Base-by-base conservation (phyloP, 2,329 filamentous ascomycete genomes). In the Trichophyton mentagrophytes region DNA sequence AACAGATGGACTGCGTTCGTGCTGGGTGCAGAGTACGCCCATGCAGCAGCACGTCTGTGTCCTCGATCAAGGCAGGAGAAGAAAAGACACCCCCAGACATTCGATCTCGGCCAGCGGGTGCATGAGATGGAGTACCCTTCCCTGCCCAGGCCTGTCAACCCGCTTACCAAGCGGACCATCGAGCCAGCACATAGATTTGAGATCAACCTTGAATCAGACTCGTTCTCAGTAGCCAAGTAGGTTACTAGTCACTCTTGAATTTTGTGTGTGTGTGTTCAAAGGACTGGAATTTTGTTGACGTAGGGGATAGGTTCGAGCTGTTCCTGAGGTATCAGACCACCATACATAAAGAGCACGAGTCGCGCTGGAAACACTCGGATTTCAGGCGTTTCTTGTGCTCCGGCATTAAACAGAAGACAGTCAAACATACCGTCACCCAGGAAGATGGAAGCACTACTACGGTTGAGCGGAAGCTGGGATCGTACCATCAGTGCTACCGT, bases 401-500 rank as follows among this genome's bases (percentile, higher is more conserved):
- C 9, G 77, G 77, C 5, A 67, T 79, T 58, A 73, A 74, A 57
- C 71, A 72, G 38, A 72, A 69, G 22, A 70, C 71, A 1, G 67
- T 72, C 22, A 71, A 71, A 42, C 62, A 68, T 8, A 69, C 69
- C 44, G 5, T 53, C 25, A 33, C 30, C 6, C 13, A 13, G 13
- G 51, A 55, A 27, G 51, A 36, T 1, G 51, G 51, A n/a, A 20
- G 40, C 2, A 13, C 51, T 6, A 27, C n/a, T 27, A 71, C 70
- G 3, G 70, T 66, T n/a, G 73, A 76, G 51, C 72, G 74, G 63
- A 77, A 73, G 63, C 66, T 78, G 3, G 77, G 77, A 0, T 79
- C 77, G 17, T 79, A 77, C 69, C 77, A 79, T 64, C 77, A 79
- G 62, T 79, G 77, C 65, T 79, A 79, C 64, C 74, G 77, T 30